Conservation (phyloP, 108 stramenopile genomes). For the Craspedostauros australis region DNA sequence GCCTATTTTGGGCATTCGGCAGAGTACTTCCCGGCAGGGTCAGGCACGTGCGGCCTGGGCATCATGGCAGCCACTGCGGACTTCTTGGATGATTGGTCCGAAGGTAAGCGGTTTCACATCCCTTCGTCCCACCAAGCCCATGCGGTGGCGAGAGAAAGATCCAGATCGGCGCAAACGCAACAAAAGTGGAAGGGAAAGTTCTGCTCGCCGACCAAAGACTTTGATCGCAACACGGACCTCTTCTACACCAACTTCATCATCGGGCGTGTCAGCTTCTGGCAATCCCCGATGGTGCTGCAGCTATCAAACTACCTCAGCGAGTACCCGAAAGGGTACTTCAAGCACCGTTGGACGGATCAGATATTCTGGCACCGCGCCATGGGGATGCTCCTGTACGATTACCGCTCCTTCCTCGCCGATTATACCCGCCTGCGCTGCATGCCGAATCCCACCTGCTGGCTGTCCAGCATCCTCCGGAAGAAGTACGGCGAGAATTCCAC, state of each 20-base stretch:
- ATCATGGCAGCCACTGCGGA: neutral
- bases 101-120: no score
- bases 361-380: conserved; percentile 12
- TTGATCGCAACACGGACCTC: conserved; percentile 2
- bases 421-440: conserved; percentile 12
- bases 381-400: conserved; percentile 8
- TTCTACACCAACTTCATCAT: conserved; percentile 15
- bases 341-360: conserved; percentile 11
- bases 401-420: neutral
- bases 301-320: neutral
- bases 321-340: conserved; percentile 8
- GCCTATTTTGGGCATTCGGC: conserved; percentile 9
- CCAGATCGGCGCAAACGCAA: no score
- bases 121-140: neutral
- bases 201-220: no score
- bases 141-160: neutral
- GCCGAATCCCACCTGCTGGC: conserved; percentile 1
- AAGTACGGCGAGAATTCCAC: neutral
- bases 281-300: neutral
- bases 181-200: no score
- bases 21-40: conserved; percentile 1
- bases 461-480: neutral
- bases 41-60: neutral
- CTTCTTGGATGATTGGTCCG: neutral
- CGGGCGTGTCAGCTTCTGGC: neutral